Evolutionary conservation across 2,329 filamentous ascomycete genomes (phyloP).

Genomic region (Neonectria coccinea): DNA sequence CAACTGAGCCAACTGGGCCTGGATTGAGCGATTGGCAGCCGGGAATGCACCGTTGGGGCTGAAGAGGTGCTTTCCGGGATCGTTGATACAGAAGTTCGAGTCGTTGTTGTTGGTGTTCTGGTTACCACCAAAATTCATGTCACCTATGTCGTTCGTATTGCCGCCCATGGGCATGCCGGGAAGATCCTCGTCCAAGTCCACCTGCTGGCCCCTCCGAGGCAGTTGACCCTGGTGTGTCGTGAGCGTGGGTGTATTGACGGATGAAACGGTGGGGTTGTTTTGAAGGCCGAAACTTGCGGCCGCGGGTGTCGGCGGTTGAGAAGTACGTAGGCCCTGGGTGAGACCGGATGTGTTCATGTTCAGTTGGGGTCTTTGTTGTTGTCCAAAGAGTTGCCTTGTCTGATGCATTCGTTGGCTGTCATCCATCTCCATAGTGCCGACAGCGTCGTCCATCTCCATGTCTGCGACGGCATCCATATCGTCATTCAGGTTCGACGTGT

Average conservation of each 20-base stretch:
- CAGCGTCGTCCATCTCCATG: slow-evolving; percentile 95
- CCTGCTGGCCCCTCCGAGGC: slow-evolving; percentile 66
- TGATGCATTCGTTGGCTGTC: slow-evolving; percentile 75
- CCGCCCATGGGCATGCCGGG: slow-evolving; percentile 73
- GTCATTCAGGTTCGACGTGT: slow-evolving; percentile 56
- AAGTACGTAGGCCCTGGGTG: slow-evolving; percentile 83
- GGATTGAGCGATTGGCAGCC: slow-evolving; percentile 71
- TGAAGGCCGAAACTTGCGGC: slow-evolving; percentile 82
- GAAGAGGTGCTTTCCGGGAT: slow-evolving; percentile 93
- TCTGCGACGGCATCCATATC: slow-evolving; percentile 90
- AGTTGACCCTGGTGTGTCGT: slow-evolving; percentile 82
- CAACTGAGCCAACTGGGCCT: slow-evolving; percentile 77
- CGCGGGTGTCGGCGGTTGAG: slow-evolving; percentile 87
- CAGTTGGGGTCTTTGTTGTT: slow-evolving; percentile 75
- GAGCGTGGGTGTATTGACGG: slow-evolving; percentile 93
- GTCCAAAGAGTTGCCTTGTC: slow-evolving; percentile 75
- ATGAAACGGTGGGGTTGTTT: slow-evolving; percentile 96
- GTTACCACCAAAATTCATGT: slow-evolving; percentile 64
- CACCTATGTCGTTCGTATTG: slow-evolving; percentile 63
- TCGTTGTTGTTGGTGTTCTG: slow-evolving; percentile 52
- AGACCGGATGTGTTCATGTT: slow-evolving; percentile 83
- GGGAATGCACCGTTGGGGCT: slow-evolving; percentile 82
- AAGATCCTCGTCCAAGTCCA: slow-evolving; percentile 80
- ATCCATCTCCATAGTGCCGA: slow-evolving; percentile 73
- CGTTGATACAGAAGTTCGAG: slow-evolving; percentile 78